Conservation (phyloP, 179 eudicot species). For the Silene coronaria region DNA sequence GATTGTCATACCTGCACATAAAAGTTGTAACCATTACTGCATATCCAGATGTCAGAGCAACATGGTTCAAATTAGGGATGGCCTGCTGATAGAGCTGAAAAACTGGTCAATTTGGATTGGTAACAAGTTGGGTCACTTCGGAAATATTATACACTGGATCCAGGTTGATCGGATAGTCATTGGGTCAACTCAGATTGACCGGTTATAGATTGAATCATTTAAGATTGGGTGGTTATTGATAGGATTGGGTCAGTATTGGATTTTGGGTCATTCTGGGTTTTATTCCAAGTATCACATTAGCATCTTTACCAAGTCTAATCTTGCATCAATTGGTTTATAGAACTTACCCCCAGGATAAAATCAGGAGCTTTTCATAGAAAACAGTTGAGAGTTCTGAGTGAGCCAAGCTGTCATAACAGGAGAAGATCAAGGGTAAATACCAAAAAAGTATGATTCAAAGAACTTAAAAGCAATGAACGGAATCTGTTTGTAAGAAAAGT, state of each 20-base stretch:
- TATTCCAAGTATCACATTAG: neutral
- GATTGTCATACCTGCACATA: slow-evolving; percentile 63
- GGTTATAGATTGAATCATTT: too few species aligned
- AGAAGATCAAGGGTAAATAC: slow-evolving; percentile 14
- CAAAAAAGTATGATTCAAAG: neutral
- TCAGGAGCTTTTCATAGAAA: slow-evolving; percentile 93
- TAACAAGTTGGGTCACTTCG: neutral
- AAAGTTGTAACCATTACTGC: neutral
- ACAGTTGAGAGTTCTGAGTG: slow-evolving; percentile 95
- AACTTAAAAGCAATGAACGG: neutral
- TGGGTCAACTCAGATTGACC: too few species aligned
- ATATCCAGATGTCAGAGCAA: neutral
- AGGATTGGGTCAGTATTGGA: neutral
- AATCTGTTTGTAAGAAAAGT: neutral
- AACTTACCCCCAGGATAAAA: slow-evolving; percentile 95
- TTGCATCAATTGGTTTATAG: neutral
- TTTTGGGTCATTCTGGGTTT: neutral
- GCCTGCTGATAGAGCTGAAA: neutral
- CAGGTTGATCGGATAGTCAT: neutral
- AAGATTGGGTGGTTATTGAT: too few species aligned
- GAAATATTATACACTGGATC: neutral
- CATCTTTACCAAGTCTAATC: neutral
- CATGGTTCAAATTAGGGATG: neutral
- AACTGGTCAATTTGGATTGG: neutral
- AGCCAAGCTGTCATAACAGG: slow-evolving; percentile 64